Conservation (phyloP, 805 yeast species). For the Wickerhamiella dianesei region DNA sequence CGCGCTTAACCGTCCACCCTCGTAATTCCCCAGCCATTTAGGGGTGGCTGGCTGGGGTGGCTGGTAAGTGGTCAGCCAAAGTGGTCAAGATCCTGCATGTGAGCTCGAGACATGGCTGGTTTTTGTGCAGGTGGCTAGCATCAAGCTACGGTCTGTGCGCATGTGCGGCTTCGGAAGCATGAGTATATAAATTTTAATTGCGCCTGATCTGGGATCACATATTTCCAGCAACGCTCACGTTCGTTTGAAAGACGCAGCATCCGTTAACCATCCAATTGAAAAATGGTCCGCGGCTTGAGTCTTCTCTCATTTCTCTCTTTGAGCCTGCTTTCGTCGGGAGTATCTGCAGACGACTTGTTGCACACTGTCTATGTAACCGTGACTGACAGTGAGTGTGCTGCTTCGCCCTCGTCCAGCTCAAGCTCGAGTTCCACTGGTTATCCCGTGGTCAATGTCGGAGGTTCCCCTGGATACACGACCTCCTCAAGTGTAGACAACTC, state of each 20-base stretch:
- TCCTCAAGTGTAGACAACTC: too few species aligned
- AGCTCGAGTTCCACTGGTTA: slow-evolving; percentile 7
- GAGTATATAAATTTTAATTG: neutral
- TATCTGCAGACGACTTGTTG: slow-evolving; percentile 10
- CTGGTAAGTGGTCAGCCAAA: neutral
- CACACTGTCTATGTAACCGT: slow-evolving; percentile 19
- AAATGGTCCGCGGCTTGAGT: neutral
- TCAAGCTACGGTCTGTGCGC: neutral
- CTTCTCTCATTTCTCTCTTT: neutral
- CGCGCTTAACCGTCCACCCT: too few species aligned
- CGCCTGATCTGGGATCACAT: too few species aligned
- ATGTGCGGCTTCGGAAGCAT: neutral
- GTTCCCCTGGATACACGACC: slow-evolving; percentile 5
- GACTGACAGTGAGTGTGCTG: slow-evolving; percentile 13
- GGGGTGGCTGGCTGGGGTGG: neutral
- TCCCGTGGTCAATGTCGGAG: slow-evolving; percentile 22
- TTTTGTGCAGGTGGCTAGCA: slow-evolving; percentile 1
- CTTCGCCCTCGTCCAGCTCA: neutral
- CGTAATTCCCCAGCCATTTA: neutral
- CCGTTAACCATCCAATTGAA: too few species aligned
- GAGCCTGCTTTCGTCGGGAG: neutral
- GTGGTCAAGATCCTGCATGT: neutral
- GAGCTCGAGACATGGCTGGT: neutral
- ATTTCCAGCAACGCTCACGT: too few species aligned
- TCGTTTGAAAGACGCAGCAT: too few species aligned